These are phyloP conservation scores for Crithidia bombi DNA, from an alignment of 208 protist genomes.

Conservation along the genomic window DNA sequence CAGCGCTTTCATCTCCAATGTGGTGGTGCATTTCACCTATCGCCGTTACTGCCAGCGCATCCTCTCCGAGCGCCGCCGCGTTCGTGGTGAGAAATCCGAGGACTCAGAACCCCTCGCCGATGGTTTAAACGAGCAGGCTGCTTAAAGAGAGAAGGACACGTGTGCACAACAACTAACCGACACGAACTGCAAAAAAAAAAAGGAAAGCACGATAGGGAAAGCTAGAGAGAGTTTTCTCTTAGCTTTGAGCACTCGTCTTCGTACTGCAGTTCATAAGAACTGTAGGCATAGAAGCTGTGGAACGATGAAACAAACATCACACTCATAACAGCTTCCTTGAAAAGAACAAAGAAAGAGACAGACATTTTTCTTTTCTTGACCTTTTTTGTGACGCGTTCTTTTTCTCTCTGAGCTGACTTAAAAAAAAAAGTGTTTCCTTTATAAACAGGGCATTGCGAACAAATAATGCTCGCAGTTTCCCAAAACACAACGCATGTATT, in stretches of 20 bases:
- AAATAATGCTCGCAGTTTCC: too few relatives aligned
- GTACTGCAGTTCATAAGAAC: background rate
- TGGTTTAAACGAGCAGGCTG: background rate
- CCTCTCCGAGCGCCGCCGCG: constrained; percentile 45
- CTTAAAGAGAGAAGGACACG: background rate
- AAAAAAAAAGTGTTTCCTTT: too few relatives aligned
- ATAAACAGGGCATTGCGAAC: too few relatives aligned
- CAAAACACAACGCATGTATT: too few relatives aligned
- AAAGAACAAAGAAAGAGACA: background rate
- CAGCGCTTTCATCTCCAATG: constrained; percentile 43
- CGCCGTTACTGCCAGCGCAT: constrained; percentile 38
- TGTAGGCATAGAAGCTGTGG: background rate
- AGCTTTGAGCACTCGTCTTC: background rate
- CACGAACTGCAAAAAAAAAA: background rate
- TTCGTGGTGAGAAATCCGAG: constrained; percentile 30
- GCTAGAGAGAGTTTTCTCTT: background rate
- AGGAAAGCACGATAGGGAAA: background rate
- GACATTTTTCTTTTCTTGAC: too few relatives aligned
- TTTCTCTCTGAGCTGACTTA: too few relatives aligned
- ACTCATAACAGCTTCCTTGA: background rate
- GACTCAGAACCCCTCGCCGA: background rate
- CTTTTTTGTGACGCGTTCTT: too few relatives aligned
- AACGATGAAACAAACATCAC: background rate
- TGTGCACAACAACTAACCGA: background rate
- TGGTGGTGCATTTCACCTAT: constrained; percentile 46